Conservation (phyloP, 345 rosid species). For the Aquilaria malaccensis region DNA sequence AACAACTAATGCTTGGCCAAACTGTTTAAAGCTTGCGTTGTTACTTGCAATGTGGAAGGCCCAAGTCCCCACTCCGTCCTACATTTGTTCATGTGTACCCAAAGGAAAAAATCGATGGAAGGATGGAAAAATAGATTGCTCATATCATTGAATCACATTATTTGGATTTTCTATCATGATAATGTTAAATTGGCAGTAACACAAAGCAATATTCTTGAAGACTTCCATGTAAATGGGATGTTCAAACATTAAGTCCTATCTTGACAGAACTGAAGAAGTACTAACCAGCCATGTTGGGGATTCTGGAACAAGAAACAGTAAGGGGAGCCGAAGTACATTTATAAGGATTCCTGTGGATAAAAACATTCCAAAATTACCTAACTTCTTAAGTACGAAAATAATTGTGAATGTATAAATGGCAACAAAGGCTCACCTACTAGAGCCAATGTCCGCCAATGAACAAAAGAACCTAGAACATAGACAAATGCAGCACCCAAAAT, state of each 20-base stretch:
- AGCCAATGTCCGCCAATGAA: constrained; percentile 45
- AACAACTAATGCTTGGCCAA: neutral
- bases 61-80: too few relatives aligned
- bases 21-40: neutral
- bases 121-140: neutral
- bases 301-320: constrained; percentile 43
- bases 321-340: constrained; percentile 23
- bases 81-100: too few relatives aligned
- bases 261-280: too few relatives aligned
- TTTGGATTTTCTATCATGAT: too few relatives aligned
- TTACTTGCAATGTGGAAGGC: too few relatives aligned
- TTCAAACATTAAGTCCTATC: too few relatives aligned
- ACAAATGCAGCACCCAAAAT: constrained; percentile 27
- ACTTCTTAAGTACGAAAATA: neutral
- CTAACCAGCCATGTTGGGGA: constrained; percentile 57
- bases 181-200: too few relatives aligned
- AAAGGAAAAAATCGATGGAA: neutral
- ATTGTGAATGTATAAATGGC: neutral
- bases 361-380: neutral
- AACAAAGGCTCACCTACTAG: constrained; percentile 20
- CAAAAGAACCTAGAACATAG: constrained; percentile 34
- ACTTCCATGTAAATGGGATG: too few relatives aligned
- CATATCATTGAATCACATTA: neutral
- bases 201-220: too few relatives aligned
- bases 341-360: constrained; percentile 27